These are phyloP conservation scores for Leucocoprinus leucothites DNA, from an alignment of 768 basidiomycete species.

Conservation along the genomic window DNA sequence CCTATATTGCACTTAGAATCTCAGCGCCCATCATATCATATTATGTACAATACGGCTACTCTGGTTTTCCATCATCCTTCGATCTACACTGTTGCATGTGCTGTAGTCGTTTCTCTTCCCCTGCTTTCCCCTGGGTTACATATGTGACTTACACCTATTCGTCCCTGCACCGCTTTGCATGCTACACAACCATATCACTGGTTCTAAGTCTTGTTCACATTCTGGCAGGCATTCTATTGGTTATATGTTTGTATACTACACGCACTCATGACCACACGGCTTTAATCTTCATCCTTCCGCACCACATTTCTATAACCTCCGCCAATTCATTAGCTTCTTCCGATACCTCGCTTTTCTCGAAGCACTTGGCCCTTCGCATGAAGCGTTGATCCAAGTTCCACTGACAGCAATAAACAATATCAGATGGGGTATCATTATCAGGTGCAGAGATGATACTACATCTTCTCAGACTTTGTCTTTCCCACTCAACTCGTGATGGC, in stretches of 20 bases:
- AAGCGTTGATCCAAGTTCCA: too few species aligned
- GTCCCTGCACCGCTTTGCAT: conserved; percentile 3
- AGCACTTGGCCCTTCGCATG: too few species aligned
- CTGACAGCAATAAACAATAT: too few species aligned
- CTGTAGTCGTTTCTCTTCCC: neutral
- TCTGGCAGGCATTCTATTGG: neutral
- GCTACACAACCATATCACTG: neutral
- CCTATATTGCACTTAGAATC: conserved; percentile 16
- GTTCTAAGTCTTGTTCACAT: neutral
- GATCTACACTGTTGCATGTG: neutral
- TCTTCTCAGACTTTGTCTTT: too few species aligned
- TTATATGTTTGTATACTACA: neutral
- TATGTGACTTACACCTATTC: neutral
- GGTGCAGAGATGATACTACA: too few species aligned
- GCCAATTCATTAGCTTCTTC: neutral
- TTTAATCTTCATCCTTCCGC: neutral
- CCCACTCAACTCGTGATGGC: neutral
- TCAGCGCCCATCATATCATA: neutral
- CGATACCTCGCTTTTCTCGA: too few species aligned
- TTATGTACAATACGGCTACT: conserved; percentile 5
- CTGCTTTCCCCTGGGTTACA: conserved; percentile 3
- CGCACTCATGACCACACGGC: neutral
- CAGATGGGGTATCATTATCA: too few species aligned
- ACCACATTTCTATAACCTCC: neutral
- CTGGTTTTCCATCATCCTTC: neutral